phyloP scores from a whole-genome alignment of 768 basidiomycete genomes.

The Lentinula aciculospora region DNA sequence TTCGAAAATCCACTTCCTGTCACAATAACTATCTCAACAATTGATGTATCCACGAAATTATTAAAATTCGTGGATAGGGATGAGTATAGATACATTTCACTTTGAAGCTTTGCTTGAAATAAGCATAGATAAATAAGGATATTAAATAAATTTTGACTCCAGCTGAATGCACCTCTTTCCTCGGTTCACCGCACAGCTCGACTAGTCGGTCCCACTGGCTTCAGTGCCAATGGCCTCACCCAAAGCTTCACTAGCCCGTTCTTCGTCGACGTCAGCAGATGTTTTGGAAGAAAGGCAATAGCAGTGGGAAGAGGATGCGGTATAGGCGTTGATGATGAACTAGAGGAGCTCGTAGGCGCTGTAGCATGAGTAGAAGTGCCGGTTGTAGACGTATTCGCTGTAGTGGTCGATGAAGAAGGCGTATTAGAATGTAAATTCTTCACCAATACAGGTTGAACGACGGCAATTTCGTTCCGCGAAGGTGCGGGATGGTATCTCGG shows the following conservation, averaged over 20 bases:
- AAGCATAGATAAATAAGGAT: not conserved
- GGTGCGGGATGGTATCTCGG: slow-evolving; percentile 82
- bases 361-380: not conserved
- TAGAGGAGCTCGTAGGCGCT: not conserved
- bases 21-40: too few relatives aligned
- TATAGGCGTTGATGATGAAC: slow-evolving; percentile 58
- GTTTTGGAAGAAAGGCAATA: slow-evolving; percentile 73
- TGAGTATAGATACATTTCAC: not conserved
- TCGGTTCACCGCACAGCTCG: not conserved
- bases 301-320: slow-evolving; percentile 75
- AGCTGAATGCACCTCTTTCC: not conserved
- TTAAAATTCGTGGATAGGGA: too few relatives aligned
- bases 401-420: not conserved
- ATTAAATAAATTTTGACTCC: not conserved
- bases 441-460: slow-evolving; percentile 87
- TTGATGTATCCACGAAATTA: too few relatives aligned
- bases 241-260: slow-evolving; percentile 77
- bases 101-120: not conserved
- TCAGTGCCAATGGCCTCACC: slow-evolving; percentile 65
- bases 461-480: slow-evolving; percentile 83
- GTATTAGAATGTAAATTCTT: slow-evolving; percentile 17
- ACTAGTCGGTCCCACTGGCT: slow-evolving; percentile 7
- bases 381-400: slow-evolving; percentile 19
- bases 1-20: too few relatives aligned
- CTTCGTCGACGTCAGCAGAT: slow-evolving; percentile 75